Percentiles rank a stretch among this genome's conserved stretches.
Evolutionary conservation across 2,329 filamentous ascomycete species (phyloP).

Genomic region (Sordariomycetes sp.): DNA sequence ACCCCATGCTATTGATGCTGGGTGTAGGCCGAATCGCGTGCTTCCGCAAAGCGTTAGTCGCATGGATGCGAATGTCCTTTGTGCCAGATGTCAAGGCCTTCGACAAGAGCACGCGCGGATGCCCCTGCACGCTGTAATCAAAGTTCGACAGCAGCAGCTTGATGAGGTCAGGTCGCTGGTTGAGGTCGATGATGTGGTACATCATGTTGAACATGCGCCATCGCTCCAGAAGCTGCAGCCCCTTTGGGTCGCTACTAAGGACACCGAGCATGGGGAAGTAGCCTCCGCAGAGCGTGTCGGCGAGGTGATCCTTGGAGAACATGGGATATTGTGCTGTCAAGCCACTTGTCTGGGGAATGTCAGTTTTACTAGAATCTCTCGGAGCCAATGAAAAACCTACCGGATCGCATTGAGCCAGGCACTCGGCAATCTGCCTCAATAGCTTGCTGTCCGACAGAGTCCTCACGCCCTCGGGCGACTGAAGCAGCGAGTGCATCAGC

Average conservation of each 20-base stretch:
- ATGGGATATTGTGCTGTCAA: slow-evolving; percentile 77
- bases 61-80: slow-evolving; percentile 84
- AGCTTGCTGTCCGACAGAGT: slow-evolving; percentile 90
- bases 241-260: slow-evolving; percentile 72
- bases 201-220: slow-evolving; percentile 99
- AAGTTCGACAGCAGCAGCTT: slow-evolving; percentile 82
- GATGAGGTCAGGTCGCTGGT: slow-evolving; percentile 84
- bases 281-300: slow-evolving; percentile 80
- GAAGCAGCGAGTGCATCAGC: slow-evolving; percentile 75
- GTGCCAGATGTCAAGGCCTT: slow-evolving; percentile 88
- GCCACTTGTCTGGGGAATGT: slow-evolving; percentile 46
- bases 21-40: slow-evolving; percentile 55
- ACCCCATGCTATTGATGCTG: slow-evolving; percentile 32
- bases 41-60: slow-evolving; percentile 78
- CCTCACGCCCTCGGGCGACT: slow-evolving; percentile 73
- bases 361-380: slow-evolving; percentile 8
- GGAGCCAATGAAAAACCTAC: slow-evolving; percentile 35
- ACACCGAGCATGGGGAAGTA: slow-evolving; percentile 92
- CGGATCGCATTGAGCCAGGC: slow-evolving; percentile 87
- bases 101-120: slow-evolving; percentile 84
- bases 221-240: slow-evolving; percentile 81
- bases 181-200: slow-evolving; percentile 92
- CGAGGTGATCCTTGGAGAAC: slow-evolving; percentile 77
- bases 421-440: slow-evolving; percentile 88
- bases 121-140: slow-evolving; percentile 81